Evolutionary conservation across 192 early-diverging fungal species (phyloP).

Genomic region (Linnemannia elongata): DNA sequence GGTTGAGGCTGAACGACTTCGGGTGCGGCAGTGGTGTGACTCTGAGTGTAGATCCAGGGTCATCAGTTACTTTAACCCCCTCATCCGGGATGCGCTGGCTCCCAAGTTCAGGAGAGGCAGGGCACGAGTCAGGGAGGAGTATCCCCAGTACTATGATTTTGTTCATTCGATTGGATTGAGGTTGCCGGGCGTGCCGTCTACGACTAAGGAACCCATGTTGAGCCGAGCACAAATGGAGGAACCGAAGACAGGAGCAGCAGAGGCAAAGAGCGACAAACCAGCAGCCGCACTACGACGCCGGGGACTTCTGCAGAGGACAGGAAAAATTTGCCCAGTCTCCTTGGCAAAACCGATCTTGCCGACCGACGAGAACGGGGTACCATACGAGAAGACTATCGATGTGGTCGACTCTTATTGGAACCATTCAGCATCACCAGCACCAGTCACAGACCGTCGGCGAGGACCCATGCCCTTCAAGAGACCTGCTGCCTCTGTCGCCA

Average conservation of each 20-base stretch:
- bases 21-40: constrained; percentile 44
- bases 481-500: constrained; percentile 13
- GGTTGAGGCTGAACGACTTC: constrained; percentile 32
- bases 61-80: constrained; percentile 21
- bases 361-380: constrained; percentile 50
- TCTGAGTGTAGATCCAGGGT: constrained; percentile 20
- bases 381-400: constrained; percentile 34
- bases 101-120: constrained; percentile 32
- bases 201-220: constrained; percentile 35
- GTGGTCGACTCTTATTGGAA: constrained; percentile 32
- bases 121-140: constrained; percentile 30
- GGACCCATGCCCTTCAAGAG: constrained; percentile 19
- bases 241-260: not conserved
- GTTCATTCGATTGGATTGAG: constrained; percentile 34
- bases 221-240: not conserved
- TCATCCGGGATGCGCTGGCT: constrained; percentile 27
- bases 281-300: not conserved
- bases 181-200: constrained; percentile 22
- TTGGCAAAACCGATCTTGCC: constrained; percentile 43
- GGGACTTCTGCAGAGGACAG: constrained; percentile 33
- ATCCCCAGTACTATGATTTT: constrained; percentile 46
- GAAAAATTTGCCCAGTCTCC: constrained; percentile 37
- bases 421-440: not conserved
- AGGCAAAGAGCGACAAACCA: not conserved
- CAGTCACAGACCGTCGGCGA: constrained; percentile 15